These are phyloP conservation scores for Tympanopsis confertula DNA, from an alignment of 2,329 filamentous ascomycete species.

Conservation along the genomic window DNA sequence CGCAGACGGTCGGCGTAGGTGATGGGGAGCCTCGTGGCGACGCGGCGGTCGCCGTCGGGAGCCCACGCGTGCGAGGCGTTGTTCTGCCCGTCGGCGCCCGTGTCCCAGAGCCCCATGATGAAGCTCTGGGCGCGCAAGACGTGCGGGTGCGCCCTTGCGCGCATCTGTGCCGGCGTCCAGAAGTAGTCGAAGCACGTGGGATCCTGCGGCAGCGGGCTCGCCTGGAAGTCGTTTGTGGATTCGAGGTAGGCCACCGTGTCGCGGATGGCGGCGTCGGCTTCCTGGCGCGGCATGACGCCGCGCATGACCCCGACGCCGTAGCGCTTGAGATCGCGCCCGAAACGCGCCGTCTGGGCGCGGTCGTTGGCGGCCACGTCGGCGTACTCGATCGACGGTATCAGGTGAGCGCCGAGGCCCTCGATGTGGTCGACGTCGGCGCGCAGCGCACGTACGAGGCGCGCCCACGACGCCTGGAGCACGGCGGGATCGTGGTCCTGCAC, in stretches of 20 bases:
- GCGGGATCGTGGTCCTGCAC: constrained; percentile 38
- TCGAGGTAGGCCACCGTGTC: constrained; percentile 48
- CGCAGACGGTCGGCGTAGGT: constrained; percentile 60
- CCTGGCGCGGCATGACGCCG: constrained; percentile 44
- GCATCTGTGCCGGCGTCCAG: constrained; percentile 60
- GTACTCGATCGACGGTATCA: constrained; percentile 46
- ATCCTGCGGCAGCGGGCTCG: constrained; percentile 40
- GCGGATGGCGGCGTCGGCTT: constrained; percentile 45
- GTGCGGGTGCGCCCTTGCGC: constrained; percentile 54
- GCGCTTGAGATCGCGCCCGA: constrained; percentile 43
- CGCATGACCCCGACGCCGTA: constrained; percentile 56
- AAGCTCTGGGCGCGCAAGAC: constrained; percentile 54
- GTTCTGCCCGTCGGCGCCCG: not conserved
- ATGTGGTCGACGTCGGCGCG: constrained; percentile 39
- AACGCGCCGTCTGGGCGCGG: constrained; percentile 35
- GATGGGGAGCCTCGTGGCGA: constrained; percentile 49
- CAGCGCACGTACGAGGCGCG: constrained; percentile 37
- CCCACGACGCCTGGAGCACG: constrained; percentile 41
- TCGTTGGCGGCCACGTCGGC: constrained; percentile 29
- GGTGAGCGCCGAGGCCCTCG: constrained; percentile 31
- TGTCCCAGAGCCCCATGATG: constrained; percentile 56
- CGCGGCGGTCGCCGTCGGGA: constrained; percentile 35
- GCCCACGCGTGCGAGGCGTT: too few species aligned
- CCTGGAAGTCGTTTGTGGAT: constrained; percentile 26
- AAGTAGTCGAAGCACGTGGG: constrained; percentile 65